Evolutionary conservation across 2,329 filamentous ascomycete species (phyloP).

Genomic region (Penicillium fuscoglaucum): DNA sequence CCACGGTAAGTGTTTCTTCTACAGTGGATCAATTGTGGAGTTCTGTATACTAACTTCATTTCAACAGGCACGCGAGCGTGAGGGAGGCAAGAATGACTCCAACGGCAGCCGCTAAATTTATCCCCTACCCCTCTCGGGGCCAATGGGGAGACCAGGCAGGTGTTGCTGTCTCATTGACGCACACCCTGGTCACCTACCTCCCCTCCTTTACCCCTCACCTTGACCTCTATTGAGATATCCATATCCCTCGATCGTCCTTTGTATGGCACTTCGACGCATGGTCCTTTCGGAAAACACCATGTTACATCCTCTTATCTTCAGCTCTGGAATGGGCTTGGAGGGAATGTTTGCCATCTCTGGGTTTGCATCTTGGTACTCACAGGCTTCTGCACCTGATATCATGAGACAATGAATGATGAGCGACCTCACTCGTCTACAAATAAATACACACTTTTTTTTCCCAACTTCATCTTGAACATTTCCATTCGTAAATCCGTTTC

Average conservation of each 20-base stretch:
- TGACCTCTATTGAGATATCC: constrained; percentile 8
- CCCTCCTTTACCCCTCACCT: neutral
- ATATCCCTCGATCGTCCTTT: constrained; percentile 5
- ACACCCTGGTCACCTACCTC: neutral
- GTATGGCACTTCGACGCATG: constrained; percentile 2
- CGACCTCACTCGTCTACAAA: constrained; percentile 20
- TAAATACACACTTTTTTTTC: constrained; percentile 4
- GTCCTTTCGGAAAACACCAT: neutral
- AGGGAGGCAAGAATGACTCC: constrained; percentile 32
- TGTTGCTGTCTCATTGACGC: neutral
- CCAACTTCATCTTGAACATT: neutral
- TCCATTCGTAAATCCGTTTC: neutral
- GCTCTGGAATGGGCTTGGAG: constrained; percentile 3
- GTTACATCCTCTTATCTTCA: neutral
- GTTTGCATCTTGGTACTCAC: constrained; percentile 21
- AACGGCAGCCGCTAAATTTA: constrained; percentile 29
- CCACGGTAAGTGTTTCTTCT: constrained; percentile 50
- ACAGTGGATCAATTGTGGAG: neutral
- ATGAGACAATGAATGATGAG: constrained; percentile 27
- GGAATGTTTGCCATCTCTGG: constrained; percentile 1
- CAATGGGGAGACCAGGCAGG: neutral
- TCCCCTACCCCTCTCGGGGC: neutral
- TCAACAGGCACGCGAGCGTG: constrained; percentile 32
- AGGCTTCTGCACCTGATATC: constrained; percentile 29
- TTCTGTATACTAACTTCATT: constrained; percentile 9